Evolutionary conservation across 345 rosid species (phyloP).

Genomic region (Hibiscus trionum): DNA sequence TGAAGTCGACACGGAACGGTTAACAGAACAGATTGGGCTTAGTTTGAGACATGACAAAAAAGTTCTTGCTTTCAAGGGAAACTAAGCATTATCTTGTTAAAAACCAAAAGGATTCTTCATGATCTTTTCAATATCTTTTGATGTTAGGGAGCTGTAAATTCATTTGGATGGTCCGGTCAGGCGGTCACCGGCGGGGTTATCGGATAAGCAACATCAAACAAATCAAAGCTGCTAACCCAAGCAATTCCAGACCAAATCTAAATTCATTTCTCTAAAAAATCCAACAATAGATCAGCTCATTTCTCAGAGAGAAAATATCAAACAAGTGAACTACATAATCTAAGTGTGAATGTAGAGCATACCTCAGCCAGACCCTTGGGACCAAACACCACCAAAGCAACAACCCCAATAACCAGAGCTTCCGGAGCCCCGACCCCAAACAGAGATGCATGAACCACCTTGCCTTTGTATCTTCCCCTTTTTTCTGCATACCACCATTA

Average conservation of each 20-base stretch:
- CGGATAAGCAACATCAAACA: too few relatives aligned
- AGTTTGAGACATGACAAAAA: not conserved
- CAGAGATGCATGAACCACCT: conserved; percentile 58
- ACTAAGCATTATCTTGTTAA: not conserved
- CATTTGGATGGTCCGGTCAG: too few relatives aligned
- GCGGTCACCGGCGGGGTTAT: too few relatives aligned
- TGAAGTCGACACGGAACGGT: not conserved
- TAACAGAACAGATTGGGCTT: not conserved
- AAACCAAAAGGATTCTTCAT: not conserved
- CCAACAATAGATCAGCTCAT: too few relatives aligned
- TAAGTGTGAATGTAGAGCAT: conserved; percentile 4
- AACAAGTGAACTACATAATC: not conserved
- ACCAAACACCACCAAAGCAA: conserved; percentile 93
- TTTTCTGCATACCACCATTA: conserved; percentile 38
- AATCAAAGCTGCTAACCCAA: too few relatives aligned
- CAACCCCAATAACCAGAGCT: conserved; percentile 94
- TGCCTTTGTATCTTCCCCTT: conserved; percentile 35
- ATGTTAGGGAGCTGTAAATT: too few relatives aligned
- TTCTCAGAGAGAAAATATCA: too few relatives aligned
- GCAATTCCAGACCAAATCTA: too few relatives aligned
- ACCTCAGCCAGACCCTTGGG: conserved; percentile 99
- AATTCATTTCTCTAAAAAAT: too few relatives aligned
- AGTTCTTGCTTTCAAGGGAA: not conserved
- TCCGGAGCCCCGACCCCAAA: conserved; percentile 98
- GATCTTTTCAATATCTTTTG: too few relatives aligned